phyloP scores from a whole-genome alignment of 2,329 filamentous ascomycete species.

The Colletotrichum euphorbiae region DNA sequence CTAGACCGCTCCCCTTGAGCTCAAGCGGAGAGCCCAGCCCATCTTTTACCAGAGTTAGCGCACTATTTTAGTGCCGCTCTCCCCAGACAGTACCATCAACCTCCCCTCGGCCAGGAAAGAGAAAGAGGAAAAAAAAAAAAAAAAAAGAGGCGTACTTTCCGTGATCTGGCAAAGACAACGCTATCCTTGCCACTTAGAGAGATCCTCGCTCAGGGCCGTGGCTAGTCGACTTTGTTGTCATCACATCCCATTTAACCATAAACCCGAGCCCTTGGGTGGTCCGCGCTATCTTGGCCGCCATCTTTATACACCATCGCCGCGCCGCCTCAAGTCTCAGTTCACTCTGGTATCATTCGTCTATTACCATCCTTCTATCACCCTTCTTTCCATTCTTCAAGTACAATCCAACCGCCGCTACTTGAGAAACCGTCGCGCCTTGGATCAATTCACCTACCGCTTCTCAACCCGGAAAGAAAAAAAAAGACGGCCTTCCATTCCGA shows the following conservation, averaged over 20 bases:
- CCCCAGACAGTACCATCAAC: slow-evolving; percentile 40
- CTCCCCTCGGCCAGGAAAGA: slow-evolving; percentile 32
- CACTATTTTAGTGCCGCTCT: slow-evolving; percentile 42
- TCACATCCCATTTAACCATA: slow-evolving; percentile 42
- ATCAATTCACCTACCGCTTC: slow-evolving; percentile 22
- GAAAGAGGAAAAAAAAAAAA: slow-evolving; percentile 20
- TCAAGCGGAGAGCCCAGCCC: slow-evolving; percentile 40
- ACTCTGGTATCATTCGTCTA: slow-evolving; percentile 31
- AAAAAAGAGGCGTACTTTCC: slow-evolving; percentile 37
- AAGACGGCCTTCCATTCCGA: slow-evolving; percentile 32
- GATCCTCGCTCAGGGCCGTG: slow-evolving; percentile 42
- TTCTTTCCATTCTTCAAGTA: slow-evolving; percentile 41
- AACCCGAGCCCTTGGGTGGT: slow-evolving; percentile 41
- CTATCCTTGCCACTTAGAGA: slow-evolving; percentile 42
- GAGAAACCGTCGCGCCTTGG: slow-evolving; percentile 30
- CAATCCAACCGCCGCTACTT: slow-evolving; percentile 34
- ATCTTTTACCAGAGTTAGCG: slow-evolving; percentile 40
- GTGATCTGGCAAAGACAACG: slow-evolving; percentile 41
- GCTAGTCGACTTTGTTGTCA: slow-evolving; percentile 41
- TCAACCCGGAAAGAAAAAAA: slow-evolving; percentile 23
- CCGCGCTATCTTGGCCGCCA: slow-evolving; percentile 41
- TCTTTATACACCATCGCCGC: slow-evolving; percentile 42
- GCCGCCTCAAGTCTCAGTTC: slow-evolving; percentile 42
- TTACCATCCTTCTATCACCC: slow-evolving; percentile 34
- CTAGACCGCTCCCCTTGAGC: slow-evolving; percentile 41